phyloP scores from a whole-genome alignment of 1,139 yeast genomes.

The Maudiozyma humilis region DNA sequence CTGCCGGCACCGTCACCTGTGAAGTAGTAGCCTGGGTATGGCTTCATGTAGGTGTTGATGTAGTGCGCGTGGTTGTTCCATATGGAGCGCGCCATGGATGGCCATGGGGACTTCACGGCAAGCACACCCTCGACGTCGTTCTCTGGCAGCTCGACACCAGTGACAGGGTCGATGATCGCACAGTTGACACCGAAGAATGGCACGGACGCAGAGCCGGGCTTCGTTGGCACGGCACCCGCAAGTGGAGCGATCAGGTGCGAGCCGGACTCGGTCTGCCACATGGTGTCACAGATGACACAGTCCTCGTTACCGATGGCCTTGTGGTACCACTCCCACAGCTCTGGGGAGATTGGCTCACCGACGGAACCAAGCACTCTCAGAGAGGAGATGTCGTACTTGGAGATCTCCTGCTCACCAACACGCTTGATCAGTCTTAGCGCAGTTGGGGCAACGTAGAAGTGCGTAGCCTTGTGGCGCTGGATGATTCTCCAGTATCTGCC shows the following conservation, averaged over 20 bases:
- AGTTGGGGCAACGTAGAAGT: conserved; percentile 97
- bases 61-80: conserved; percentile 85
- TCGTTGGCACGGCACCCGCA: conserved; percentile 90
- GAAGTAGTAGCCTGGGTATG: conserved; percentile 94
- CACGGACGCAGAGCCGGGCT: conserved; percentile 94
- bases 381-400: conserved; percentile 79
- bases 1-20: conserved; percentile 99
- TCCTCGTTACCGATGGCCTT: conserved; percentile 82
- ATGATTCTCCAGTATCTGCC: conserved; percentile 97
- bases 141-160: conserved; percentile 74
- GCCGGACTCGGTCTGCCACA: conserved; percentile 99
- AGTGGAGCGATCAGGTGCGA: conserved; percentile 92
- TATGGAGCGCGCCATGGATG: conserved; percentile 95
- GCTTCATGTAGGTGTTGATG: conserved; percentile 88
- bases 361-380: conserved; percentile 94
- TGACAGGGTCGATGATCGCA: conserved; percentile 83
- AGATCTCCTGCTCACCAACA: conserved; percentile 80
- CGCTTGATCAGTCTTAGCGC: conserved; percentile 91
- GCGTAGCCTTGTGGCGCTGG: conserved; percentile 87
- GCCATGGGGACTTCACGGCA: conserved; percentile 88
- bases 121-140: conserved; percentile 95
- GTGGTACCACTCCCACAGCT: conserved; percentile 97
- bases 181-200: conserved; percentile 95
- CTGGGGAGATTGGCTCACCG: conserved; percentile 98
- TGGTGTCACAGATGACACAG: conserved; percentile 85